Conservation (phyloP, 495 filamentous ascomycete species). For the Paragyromitra xinjiangensis region DNA sequence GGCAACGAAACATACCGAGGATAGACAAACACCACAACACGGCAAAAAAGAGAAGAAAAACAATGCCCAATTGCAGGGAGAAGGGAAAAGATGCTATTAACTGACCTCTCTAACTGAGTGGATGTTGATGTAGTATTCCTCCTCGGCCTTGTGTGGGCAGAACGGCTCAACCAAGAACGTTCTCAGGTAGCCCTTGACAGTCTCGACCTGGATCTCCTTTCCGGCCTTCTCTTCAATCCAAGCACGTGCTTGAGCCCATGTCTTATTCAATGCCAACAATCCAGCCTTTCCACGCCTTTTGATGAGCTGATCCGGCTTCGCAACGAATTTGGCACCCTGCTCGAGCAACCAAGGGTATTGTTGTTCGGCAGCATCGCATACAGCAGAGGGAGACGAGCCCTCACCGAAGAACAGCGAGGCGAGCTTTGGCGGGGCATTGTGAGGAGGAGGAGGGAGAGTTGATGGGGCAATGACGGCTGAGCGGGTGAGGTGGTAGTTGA, state of each 20-base stretch:
- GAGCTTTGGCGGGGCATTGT: constrained; percentile 91
- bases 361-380: constrained; percentile 94
- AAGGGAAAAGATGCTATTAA: constrained; percentile 49
- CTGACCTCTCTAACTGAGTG: constrained; percentile 89
- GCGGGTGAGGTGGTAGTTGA: constrained; percentile 99
- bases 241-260: constrained; percentile 87
- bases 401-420: constrained; percentile 94
- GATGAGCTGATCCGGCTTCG: constrained; percentile 99
- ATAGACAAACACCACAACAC: constrained; percentile 6
- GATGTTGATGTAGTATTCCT: constrained; percentile 99
- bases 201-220: constrained; percentile 92
- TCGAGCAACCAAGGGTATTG: constrained; percentile 93
- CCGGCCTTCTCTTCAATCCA: constrained; percentile 93
- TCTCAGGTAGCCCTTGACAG: constrained; percentile 83
- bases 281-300: constrained; percentile 99
- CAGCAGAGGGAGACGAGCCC: constrained; percentile 77
- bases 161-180: constrained; percentile 99
- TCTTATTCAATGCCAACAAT: constrained; percentile 95
- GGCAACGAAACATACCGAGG: constrained; percentile 26
- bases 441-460: constrained; percentile 85
- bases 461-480: constrained; percentile 97
- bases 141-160: constrained; percentile 88
- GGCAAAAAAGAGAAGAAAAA: constrained; percentile 39
- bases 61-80: constrained; percentile 15
- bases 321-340: constrained; percentile 87